Base-by-base conservation (phyloP, 2,329 filamentous ascomycete genomes). In the Pseudocercospora eumusae region DNA sequence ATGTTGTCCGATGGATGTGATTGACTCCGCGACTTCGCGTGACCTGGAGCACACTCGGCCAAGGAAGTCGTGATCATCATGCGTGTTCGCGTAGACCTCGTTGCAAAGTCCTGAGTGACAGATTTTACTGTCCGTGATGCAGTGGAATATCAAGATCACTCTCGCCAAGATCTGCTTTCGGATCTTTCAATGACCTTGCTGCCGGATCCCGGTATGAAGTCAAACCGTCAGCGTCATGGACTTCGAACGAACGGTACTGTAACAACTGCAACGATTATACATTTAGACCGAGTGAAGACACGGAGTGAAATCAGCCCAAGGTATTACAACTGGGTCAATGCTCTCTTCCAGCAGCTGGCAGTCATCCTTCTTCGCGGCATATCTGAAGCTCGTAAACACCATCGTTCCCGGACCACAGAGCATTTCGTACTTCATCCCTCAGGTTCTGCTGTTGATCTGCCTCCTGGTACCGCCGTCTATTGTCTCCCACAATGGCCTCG, bases 391-490 rank as follows among this genome's bases (percentile, higher is more conserved):
- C 23, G 47, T 52, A 9, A 52, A 28, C 21, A 61, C 55, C 40
- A 64, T 73, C 33, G 60, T 72, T 8, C 72, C 72, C 5, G 72
- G 71, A 13, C 71, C 71, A 7, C 68, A 65, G 31, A 69, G 65
- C 44, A 15, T 67, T 21, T 70, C 66, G 31, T 74, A 72, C 59
- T 69, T 73, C 56, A 27, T 72, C 9, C 66, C 71, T 11, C 61
- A 65, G 2, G 13, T 71, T 13, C 59, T 74, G 3, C 60, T 72
- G 15, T 69, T 67, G 15, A 58, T 69, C 15, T 66, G 68, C 13
- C 64, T 74, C 1, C 61, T 68, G 1, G 65, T 68, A n/a, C 71
- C 71, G 3, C 66, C 65, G n/a, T 57, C 63, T 10, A 33, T 61
- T 0, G 42, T 71, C 10, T 68, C 68, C 27, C 59, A 64, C 20